These are phyloP conservation scores for Dianthus caryophyllus DNA, from an alignment of 148 eudicot species.

Conservation along the genomic window DNA sequence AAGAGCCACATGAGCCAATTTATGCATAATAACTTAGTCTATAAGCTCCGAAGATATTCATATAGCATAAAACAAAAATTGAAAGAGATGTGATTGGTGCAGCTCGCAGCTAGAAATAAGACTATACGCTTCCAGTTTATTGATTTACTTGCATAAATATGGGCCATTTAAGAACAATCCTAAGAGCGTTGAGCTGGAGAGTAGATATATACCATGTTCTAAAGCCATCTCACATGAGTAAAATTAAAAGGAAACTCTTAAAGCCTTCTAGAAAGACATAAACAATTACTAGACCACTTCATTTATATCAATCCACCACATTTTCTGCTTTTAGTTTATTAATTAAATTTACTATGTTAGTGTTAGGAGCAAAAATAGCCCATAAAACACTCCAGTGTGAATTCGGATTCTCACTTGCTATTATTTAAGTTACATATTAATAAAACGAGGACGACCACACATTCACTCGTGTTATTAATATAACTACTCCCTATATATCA, in stretches of 20 bases:
- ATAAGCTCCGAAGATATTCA: not conserved
- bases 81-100: not conserved
- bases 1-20: slow-evolving; percentile 1
- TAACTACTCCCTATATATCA: too few relatives aligned
- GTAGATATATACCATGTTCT: not conserved
- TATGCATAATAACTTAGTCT: not conserved
- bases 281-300: too few relatives aligned
- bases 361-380: too few relatives aligned
- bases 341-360: too few relatives aligned
- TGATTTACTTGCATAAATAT: not conserved
- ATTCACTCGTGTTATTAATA: too few relatives aligned
- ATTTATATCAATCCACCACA: too few relatives aligned
- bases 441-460: too few relatives aligned
- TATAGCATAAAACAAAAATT: not conserved
- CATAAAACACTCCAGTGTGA: too few relatives aligned
- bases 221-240: not conserved
- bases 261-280: not conserved
- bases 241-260: not conserved
- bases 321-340: too few relatives aligned
- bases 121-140: not conserved
- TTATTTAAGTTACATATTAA: too few relatives aligned
- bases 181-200: not conserved
- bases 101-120: not conserved
- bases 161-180: not conserved
- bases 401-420: too few relatives aligned